Evolutionary conservation across 768 basidiomycete genomes (phyloP), one percentile per base, ranked within the genome.

Genomic region (Pleurotus citrinopileatus): DNA sequence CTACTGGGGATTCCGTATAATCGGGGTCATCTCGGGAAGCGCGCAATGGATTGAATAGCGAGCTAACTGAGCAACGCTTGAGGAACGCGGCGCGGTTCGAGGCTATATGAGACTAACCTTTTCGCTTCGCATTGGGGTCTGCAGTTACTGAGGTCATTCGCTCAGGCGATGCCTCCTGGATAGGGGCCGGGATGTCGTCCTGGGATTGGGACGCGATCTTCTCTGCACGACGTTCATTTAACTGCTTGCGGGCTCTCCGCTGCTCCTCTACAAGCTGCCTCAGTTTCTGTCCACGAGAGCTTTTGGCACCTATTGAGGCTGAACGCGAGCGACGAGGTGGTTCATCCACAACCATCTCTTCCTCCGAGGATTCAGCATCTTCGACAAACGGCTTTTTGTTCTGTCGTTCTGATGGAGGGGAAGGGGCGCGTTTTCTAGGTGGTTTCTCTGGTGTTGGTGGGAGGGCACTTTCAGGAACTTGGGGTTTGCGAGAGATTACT

Each of bases 301-400:
- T 61, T 45, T 29, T 53, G 12, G 15, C 12, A 42, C 42, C 38
- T 8, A 20, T 34, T 20, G 38, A 47, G 12, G 53, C 44, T 15
- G 53, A 54, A n/a, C 44, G 42, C 48, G 53, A 45, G 9, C 26
- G 53, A 13, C 50, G 44, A 42, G 55, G 58, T 20, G 37, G 43
- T 13, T 79, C 76, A 45, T 74, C 73, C 13, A 79, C 61, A 4
- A 79, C 57, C 78, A 86, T 82, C 38, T 81, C 79, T 15, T 72
- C 73, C 55, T 79, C 74, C 32, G 72, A 54, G 23, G 48, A 51
- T 10, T 19, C 34, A 26, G 70, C 69, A 17, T 60, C 59, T 19
- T 56, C 61, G n/a, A 61, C 57, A 13, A 55, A 65, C 44, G 63
- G 60, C 8, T 28, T 47, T 57, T 65, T 63, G 10, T 60, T 22